A percentile compares a stretch with the other conserved stretches of the same genome.
These are phyloP conservation scores for Cardiospermum halicacabum DNA, from an alignment of 345 rosid species.

Conservation along the genomic window DNA sequence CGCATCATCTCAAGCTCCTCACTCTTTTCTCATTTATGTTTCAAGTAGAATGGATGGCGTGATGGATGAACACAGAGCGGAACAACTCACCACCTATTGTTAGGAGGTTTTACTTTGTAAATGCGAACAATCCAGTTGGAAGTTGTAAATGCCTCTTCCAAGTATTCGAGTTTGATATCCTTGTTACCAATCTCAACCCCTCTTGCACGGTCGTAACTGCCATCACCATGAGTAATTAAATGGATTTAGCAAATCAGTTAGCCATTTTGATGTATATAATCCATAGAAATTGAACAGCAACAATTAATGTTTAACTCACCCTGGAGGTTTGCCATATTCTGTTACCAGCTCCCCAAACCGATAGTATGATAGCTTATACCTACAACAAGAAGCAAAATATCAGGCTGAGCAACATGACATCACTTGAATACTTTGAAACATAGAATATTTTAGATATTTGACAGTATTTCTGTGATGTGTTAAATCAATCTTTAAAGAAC, in stretches of 20 bases:
- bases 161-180: constrained; percentile 78
- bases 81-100: constrained; percentile 70
- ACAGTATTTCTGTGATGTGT: neutral
- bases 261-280: neutral
- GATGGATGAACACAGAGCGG: neutral
- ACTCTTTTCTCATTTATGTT: constrained; percentile 2
- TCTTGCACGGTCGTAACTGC: constrained; percentile 93
- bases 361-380: constrained; percentile 95
- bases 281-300: neutral
- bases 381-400: constrained; percentile 19
- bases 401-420: neutral
- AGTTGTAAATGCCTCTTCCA: constrained; percentile 98
- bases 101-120: constrained; percentile 94
- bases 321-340: constrained; percentile 89
- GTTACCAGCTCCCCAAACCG: constrained; percentile 95
- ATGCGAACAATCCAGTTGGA: constrained; percentile 97
- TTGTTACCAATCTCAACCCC: constrained; percentile 98
- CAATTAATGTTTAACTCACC: constrained; percentile 46
- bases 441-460: neutral
- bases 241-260: constrained; percentile 1
- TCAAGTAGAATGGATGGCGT: neutral
- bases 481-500: neutral
- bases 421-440: neutral
- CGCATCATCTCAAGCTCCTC: neutral
- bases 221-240: constrained; percentile 14